Percentiles rank a stretch among this genome's conserved stretches.
Conservation (phyloP, 106 monocot genomes). For the Platanthera zijinensis region DNA sequence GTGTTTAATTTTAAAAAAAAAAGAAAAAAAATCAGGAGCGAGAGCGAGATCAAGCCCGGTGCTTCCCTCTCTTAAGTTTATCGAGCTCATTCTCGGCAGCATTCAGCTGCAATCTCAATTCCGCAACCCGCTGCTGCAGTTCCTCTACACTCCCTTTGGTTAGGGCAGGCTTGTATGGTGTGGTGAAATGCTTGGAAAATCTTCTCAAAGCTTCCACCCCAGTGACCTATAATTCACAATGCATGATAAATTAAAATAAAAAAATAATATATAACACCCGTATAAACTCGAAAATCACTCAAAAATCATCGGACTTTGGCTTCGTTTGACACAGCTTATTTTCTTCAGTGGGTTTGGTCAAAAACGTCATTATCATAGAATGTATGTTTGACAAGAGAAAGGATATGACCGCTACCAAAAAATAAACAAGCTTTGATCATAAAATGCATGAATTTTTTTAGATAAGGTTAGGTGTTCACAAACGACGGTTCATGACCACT, state of each 20-base stretch:
- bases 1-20: neutral
- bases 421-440: no score
- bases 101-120: conserved; percentile 48
- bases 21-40: neutral
- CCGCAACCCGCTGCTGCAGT: conserved; percentile 49
- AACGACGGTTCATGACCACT: no score
- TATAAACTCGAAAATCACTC: no score
- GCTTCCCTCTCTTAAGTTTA: conserved; percentile 53
- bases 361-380: no score
- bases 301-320: neutral
- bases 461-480: no score
- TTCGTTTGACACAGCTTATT: no score
- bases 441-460: no score
- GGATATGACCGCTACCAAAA: no score
- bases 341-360: no score
- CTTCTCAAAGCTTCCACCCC: conserved; percentile 69
- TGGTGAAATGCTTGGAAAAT: conserved; percentile 57
- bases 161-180: conserved; percentile 55
- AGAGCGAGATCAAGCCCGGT: conserved; percentile 28
- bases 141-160: conserved; percentile 52
- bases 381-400: no score
- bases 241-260: no score
- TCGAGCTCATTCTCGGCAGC: conserved; percentile 57
- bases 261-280: no score
- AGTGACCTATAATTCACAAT: conserved; percentile 29